Evolutionary conservation across 345 rosid species (phyloP), one percentile per base, ranked within the genome.

Genomic region (Capsella bursapastoris): DNA sequence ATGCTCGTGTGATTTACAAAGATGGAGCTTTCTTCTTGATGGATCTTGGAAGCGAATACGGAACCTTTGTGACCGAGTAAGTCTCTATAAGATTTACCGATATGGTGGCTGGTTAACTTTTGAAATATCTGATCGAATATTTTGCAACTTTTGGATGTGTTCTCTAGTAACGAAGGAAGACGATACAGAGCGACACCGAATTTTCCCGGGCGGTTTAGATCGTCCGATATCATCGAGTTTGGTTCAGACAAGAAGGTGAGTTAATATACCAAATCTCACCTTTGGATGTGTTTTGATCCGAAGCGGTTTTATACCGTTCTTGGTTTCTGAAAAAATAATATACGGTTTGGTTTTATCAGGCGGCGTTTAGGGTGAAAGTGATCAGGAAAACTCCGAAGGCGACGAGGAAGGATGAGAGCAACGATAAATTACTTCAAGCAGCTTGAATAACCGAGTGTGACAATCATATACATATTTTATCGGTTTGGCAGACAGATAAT

Each of bases 11-110:
- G 59, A 83, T 49, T 82, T 89, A 86, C 70, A 90, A 89, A 79
- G 89, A 88, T 8, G 97, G 94, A 47, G 84, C 86, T 49, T 95
- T 89, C 74, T 88, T 80, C 75, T 29, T 95, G 50, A 80, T 76
- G 49, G 99, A 92, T 87, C 80, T 92, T 66, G 58, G 44, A 63
- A 95, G 98, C 40, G 74, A 90, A 67, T 82, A 88, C 56, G 98
- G 99, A 1, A 89, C 97, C 56, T 92, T 75, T 75, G 76, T 92
- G 55, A 80, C 83, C 6, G 84, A 86, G 99, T 95, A 86, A 89
- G 98, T 76, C 47, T 5, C 29, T 15, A 32, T 4, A 32, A 22
- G 44, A 16, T 15, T 35, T 16, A 3, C 63, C 4, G 8, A 34
- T 38, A 3, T 57, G 32, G 43, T 58, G 41, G 43, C 58, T 66